Base-by-base conservation (phyloP, 805 yeast genomes). In the Barnettozyma wickerhamii region DNA sequence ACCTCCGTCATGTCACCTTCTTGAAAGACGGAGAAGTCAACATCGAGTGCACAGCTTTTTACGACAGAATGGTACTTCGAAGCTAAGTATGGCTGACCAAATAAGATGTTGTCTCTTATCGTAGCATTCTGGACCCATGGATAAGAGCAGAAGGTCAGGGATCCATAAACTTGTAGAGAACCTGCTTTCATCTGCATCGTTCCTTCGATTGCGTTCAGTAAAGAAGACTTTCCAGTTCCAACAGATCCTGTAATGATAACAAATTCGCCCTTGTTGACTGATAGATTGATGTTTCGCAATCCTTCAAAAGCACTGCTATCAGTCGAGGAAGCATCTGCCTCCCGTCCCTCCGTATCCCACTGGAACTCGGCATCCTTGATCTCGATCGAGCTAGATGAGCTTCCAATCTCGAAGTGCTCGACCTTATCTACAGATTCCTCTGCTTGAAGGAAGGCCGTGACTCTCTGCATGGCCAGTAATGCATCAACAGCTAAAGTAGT, bases 71-170 rank as follows among this genome's bases (percentile, higher is more conserved):
- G 54, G 55, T 86, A 86, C 46, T 65, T 71, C 2, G 61, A 55
- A 37, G 69, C 63, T 41, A 80, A 76, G 42, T 57, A 78, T 14
- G 72, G 72, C 15, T 56, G 46, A 19, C 95, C 95, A 63, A 86
- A 87, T 12, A 71, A 37, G 40, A 86, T 84, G 55, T 86, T 86
- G 14, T 83, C 88, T 53, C 75, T 74, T 20, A 87, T 79, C 0
- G 95, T 82, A 3, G 84, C 78, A 61, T 86, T 87, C 53, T 84
- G 90, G 31, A 87, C 77, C 95, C 95, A 87, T 14, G 90, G 91
- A 33, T 74, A 73, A 17, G 90, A 85, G 45, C 80, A 75, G 41
- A 68, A 60, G 12, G 72, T 60, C 17, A 74, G 73, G 51, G 52
- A 63, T 2, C 91, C 90, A 47, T 70, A 69, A 6, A 77, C 65